These are phyloP conservation scores for Backusella circina DNA, from an alignment of 192 early-diverging fungal genomes.

Conservation along the genomic window DNA sequence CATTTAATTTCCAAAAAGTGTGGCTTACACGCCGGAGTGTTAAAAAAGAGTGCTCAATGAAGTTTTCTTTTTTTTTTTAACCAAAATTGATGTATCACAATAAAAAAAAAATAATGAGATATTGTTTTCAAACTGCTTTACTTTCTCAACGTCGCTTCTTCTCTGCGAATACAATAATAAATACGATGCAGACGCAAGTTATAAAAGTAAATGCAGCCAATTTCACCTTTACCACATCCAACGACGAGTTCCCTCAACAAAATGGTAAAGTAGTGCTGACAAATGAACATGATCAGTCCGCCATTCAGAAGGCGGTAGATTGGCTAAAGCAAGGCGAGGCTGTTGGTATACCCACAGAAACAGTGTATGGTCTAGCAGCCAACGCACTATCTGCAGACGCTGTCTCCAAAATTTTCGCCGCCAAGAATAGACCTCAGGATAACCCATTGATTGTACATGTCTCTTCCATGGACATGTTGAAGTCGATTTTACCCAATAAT, in stretches of 20 bases:
- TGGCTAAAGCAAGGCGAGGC: constrained; percentile 56
- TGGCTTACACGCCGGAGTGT: neutral
- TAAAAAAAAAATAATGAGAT: neutral
- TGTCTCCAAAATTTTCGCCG: constrained; percentile 72
- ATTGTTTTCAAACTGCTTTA: neutral
- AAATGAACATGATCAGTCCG: constrained; percentile 10
- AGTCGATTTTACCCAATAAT: constrained; percentile 54
- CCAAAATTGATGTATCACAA: neutral
- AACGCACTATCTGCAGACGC: constrained; percentile 71
- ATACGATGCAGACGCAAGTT: constrained; percentile 5
- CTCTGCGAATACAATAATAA: neutral
- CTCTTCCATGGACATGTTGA: constrained; percentile 85
- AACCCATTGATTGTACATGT: constrained; percentile 98
- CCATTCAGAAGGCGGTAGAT: constrained; percentile 45
- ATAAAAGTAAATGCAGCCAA: constrained; percentile 1
- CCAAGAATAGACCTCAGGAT: constrained; percentile 90
- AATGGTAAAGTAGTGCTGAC: constrained; percentile 16
- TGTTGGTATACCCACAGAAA: constrained; percentile 96
- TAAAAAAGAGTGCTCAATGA: neutral
- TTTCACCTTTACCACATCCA: neutral
- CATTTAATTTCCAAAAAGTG: too few species aligned
- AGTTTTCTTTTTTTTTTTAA: neutral
- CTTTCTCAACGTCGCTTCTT: constrained; percentile 1
- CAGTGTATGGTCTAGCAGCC: constrained; percentile 95
- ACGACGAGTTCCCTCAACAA: constrained; percentile 5